A percentile compares a stretch with the other conserved stretches of the same genome.
These are phyloP conservation scores for Trametes coccinea DNA, from an alignment of 768 basidiomycete species.

Conservation along the genomic window DNA sequence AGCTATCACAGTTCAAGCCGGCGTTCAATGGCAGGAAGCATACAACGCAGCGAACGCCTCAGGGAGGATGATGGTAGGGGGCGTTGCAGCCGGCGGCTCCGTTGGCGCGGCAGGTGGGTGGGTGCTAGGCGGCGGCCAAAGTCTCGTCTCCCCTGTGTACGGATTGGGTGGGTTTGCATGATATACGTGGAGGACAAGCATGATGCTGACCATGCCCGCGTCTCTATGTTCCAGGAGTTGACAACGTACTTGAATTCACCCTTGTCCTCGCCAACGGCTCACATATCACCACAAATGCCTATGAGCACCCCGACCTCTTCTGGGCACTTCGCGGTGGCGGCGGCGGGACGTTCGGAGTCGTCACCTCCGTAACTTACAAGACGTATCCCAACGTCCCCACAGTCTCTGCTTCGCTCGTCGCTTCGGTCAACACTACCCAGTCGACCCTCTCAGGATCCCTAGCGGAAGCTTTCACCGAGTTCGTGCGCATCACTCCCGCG, in stretches of 20 bases:
- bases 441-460: not conserved
- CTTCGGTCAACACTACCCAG: not conserved
- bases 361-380: conserved; percentile 45
- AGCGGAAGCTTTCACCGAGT: conserved; percentile 26
- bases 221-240: conserved; percentile 19
- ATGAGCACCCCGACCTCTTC: conserved; percentile 51
- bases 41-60: not conserved
- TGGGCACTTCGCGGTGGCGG: conserved; percentile 51
- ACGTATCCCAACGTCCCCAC: conserved; percentile 42
- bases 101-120: conserved; percentile 52
- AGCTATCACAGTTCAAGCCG: no score
- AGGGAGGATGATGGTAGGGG: not conserved
- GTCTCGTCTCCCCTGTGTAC: conserved; percentile 29
- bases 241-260: conserved; percentile 41
- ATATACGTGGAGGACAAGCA: not conserved
- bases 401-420: conserved; percentile 27
- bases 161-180: conserved; percentile 29
- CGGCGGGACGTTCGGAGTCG: conserved; percentile 38
- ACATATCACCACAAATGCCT: conserved; percentile 43
- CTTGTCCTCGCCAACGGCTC: conserved; percentile 54
- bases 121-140: conserved; percentile 35
- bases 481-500: conserved; percentile 36
- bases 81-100: conserved; percentile 29
- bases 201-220: no score
- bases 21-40: not conserved